These are phyloP conservation scores for Saprolegnia diclina DNA, from an alignment of 352 stramenopile genomes.

Conservation along the genomic window DNA sequence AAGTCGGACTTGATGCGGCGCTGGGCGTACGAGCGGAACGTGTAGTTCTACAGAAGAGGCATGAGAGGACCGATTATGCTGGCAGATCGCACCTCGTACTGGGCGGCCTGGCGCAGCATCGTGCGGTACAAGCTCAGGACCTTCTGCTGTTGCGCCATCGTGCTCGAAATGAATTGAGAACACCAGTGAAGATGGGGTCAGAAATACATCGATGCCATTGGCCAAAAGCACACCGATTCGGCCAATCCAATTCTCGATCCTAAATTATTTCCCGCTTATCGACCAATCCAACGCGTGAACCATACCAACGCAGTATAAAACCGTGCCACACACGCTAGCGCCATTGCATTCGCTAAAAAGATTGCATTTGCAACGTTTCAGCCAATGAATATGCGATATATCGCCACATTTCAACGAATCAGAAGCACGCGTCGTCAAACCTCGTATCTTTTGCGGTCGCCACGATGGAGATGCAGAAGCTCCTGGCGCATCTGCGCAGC, in stretches of 20 bases:
- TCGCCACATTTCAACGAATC: conserved; percentile 5
- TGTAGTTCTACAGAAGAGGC: conserved; percentile 22
- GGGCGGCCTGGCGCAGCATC: conserved; percentile 15
- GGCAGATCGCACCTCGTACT: conserved; percentile 13
- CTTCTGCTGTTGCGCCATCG: background rate
- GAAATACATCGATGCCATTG: background rate
- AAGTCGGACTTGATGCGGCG: conserved; percentile 26
- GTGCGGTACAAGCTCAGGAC: conserved; percentile 21
- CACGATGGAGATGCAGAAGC: conserved; percentile 17
- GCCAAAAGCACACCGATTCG: conserved; percentile 6
- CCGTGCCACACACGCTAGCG: too few species aligned
- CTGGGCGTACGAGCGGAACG: conserved; percentile 20
- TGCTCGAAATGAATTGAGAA: background rate
- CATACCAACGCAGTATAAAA: too few species aligned
- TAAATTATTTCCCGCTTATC: background rate
- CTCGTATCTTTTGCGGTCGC: background rate
- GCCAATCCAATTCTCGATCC: background rate
- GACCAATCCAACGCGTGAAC: too few species aligned
- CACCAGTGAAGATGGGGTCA: conserved; percentile 10
- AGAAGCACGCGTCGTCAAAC: background rate
- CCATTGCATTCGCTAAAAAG: too few species aligned
- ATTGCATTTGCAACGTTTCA: too few species aligned
- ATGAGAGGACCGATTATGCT: background rate
- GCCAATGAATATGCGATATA: too few species aligned
- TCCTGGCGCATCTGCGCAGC: conserved; percentile 20